These are phyloP conservation scores for Metschnikowia sp. DNA, from an alignment of 805 yeast genomes.

Conservation along the genomic window DNA sequence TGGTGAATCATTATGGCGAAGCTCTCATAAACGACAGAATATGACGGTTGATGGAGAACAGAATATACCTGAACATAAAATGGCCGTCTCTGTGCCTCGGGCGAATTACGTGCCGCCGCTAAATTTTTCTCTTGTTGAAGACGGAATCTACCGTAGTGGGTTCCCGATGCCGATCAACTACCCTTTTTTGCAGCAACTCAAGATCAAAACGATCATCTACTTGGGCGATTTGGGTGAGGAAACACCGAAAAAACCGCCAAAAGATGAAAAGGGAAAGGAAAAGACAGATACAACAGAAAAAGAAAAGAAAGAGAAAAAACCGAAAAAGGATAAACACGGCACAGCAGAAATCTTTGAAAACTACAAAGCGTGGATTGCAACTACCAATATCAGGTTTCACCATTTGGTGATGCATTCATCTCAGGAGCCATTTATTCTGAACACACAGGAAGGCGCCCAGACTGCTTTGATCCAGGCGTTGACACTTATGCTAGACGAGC, in stretches of 20 bases:
- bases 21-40: slow-evolving; percentile 5
- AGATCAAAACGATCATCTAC: slow-evolving; percentile 76
- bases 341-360: slow-evolving; percentile 49
- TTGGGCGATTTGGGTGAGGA: slow-evolving; percentile 58
- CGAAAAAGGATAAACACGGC: slow-evolving; percentile 44
- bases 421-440: slow-evolving; percentile 71
- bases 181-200: slow-evolving; percentile 67
- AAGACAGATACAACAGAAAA: slow-evolving; percentile 13
- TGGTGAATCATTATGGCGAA: neutral
- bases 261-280: slow-evolving; percentile 20
- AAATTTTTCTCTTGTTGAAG: slow-evolving; percentile 85
- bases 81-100: slow-evolving; percentile 7
- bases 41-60: slow-evolving; percentile 3
- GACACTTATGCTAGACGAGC: slow-evolving; percentile 52
- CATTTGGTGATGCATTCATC: slow-evolving; percentile 66
- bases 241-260: slow-evolving; percentile 18
- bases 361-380: slow-evolving; percentile 65
- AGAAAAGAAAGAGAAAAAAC: slow-evolving; percentile 18
- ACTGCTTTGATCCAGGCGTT: slow-evolving; percentile 54
- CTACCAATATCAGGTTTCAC: slow-evolving; percentile 51
- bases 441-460: slow-evolving; percentile 34
- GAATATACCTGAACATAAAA: neutral
- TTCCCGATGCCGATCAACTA: slow-evolving; percentile 88
- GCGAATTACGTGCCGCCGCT: slow-evolving; percentile 72
- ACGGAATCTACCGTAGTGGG: slow-evolving; percentile 84